Base-by-base conservation (phyloP, 495 filamentous ascomycete species). In the Penicillium bialowiezense region DNA sequence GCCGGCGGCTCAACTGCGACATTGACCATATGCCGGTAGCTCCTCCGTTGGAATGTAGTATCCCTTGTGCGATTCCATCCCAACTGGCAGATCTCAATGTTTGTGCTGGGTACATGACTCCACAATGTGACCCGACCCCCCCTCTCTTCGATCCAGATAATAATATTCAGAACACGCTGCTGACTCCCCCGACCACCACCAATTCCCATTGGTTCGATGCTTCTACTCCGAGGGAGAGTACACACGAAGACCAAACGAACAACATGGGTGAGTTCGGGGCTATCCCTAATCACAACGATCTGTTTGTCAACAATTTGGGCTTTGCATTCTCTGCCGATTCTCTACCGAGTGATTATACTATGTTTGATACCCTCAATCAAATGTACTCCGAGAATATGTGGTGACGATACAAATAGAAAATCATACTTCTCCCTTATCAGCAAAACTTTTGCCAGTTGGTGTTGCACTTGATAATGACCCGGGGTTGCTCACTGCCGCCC, bases 271-370 rank as follows among this genome's bases (percentile, higher is more conserved):
- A 14, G 3, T 32, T 35, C n/a, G 41, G 37, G 19, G 33, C 36
- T 17, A 40, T 34, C 8, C 18, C 29, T 1, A 49, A 41, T 14
- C 52, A 48, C 3, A 42, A 50, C 23, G 60, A 63, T n/a, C 23
- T 51, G 3, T 60, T 63, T 51, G 51, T 47, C 2, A 48, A 57
- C 29, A 59, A 55, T 41, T 48, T 57, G 15, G 60, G 60, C 13
- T 58, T 55, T 53, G 60, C 60, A 1, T 63, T 63, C 34, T 51
- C 54, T 3, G 51, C 54, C 3, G 57, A 63, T 31, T 58, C 41
- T 34, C 47, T 60, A 8, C 60, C 60, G 5, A 63, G 60, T 17
- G 60, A 63, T 33, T 63, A 63, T 33, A 63, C 58, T 37, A 63
- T 63, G 51, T 63, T 60, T 37, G 57, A 60, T 43, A 60, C 60